Conservation (phyloP, 352 stramenopile genomes). For the Pythium scleroteichum region DNA sequence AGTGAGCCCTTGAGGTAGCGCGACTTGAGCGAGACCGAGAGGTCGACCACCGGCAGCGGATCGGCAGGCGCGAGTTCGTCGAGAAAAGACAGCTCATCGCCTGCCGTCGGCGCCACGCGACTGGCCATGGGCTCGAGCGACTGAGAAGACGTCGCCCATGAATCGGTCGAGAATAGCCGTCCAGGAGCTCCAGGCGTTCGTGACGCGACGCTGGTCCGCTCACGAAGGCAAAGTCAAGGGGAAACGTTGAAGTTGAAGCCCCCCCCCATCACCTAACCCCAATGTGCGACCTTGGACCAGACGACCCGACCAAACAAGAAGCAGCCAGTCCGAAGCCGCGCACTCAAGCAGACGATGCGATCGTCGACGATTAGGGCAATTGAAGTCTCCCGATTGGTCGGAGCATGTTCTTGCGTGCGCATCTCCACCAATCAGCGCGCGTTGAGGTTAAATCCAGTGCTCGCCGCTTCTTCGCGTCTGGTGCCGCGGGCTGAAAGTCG, state of each 20-base stretch:
- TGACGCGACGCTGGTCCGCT: no score
- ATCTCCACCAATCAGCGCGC: slow-evolving; percentile 20
- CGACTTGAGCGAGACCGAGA: not conserved
- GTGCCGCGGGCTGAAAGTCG: not conserved
- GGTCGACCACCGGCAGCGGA: not conserved
- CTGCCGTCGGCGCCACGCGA: not conserved
- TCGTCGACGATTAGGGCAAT: not conserved
- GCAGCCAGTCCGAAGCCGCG: slow-evolving; percentile 1
- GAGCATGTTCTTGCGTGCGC: slow-evolving; percentile 15
- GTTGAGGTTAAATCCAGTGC: slow-evolving; percentile 27
- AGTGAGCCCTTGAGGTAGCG: not conserved
- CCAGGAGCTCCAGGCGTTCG: no score
- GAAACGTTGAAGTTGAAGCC: slow-evolving; percentile 28
- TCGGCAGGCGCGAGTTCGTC: not conserved
- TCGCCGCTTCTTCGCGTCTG: not conserved
- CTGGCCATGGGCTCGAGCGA: no score
- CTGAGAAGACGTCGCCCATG: no score
- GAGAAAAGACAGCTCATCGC: not conserved
- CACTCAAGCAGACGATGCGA: slow-evolving; percentile 4
- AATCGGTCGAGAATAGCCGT: no score
- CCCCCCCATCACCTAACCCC: not conserved
- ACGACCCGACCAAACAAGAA: slow-evolving; percentile 5
- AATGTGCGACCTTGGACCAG: not conserved
- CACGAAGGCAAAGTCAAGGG: slow-evolving; percentile 8
- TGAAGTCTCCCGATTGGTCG: slow-evolving; percentile 9